These are phyloP conservation scores for Pseudogymnoascus sp. DNA, from an alignment of 2,329 filamentous ascomycete genomes.

Conservation along the genomic window DNA sequence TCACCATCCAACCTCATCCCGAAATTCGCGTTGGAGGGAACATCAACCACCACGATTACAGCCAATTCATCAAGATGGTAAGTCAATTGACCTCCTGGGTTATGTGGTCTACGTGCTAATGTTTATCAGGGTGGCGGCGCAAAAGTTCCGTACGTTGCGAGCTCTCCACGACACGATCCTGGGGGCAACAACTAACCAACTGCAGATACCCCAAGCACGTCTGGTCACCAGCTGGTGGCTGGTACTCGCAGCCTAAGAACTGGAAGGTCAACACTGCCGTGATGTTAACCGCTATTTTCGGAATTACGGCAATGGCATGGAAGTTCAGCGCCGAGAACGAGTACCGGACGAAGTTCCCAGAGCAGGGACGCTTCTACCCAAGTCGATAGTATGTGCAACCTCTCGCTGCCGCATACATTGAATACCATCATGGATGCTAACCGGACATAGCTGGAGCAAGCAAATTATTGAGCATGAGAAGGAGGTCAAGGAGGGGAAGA, in stretches of 20 bases:
- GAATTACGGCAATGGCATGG: slow-evolving; percentile 62
- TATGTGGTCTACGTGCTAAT: slow-evolving; percentile 34
- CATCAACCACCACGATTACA: slow-evolving; percentile 28
- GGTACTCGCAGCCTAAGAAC: slow-evolving; percentile 91
- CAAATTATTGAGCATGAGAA: slow-evolving; percentile 64
- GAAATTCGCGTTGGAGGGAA: slow-evolving; percentile 5
- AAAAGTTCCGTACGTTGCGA: slow-evolving; percentile 57
- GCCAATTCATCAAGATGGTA: slow-evolving; percentile 48
- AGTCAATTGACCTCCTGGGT: slow-evolving; percentile 20
- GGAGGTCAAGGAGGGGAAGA: slow-evolving; percentile 36
- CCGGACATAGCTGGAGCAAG: slow-evolving; percentile 55
- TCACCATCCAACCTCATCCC: slow-evolving; percentile 17
- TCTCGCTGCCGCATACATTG: slow-evolving; percentile 2
- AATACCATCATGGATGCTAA: slow-evolving; percentile 22
- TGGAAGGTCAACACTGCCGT: slow-evolving; percentile 89
- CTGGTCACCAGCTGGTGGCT: slow-evolving; percentile 97
- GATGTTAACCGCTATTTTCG: slow-evolving; percentile 59
- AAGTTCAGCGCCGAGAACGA: slow-evolving; percentile 69
- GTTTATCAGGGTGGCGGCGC: slow-evolving; percentile 64
- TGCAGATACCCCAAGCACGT: slow-evolving; percentile 92
- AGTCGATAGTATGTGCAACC: slow-evolving; percentile 65
- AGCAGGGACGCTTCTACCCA: slow-evolving; percentile 70
- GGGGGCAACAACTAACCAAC: slow-evolving; percentile 39
- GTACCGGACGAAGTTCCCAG: slow-evolving; percentile 65
- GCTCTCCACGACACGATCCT: slow-evolving; percentile 10